Base-by-base conservation (phyloP, 768 basidiomycete genomes). In the Gymnopilus junonius region DNA sequence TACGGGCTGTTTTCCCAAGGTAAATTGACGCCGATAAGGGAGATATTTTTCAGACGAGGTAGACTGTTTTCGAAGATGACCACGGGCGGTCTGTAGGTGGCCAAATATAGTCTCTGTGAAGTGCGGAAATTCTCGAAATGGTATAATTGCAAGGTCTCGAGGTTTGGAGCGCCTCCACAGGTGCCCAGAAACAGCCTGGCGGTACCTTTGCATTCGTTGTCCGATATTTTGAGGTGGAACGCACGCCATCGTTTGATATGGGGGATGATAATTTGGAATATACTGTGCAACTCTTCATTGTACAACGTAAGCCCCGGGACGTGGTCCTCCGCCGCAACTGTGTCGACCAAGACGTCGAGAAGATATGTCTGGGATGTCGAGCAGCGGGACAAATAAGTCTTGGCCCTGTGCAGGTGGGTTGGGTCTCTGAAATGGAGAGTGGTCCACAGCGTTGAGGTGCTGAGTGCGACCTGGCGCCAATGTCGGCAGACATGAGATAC, bases 1-100 rank as follows among this genome's bases (percentile, higher is more conserved):
- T 83, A 87, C 7, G 83, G 80, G 29, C 80, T 79, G 23, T 76
- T 72, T 4, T 75, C 77, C 87, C 87, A 89, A 3, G 84, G 84
- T 31, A 89, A 80, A 71, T 88, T 88, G 64, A 89, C 87, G 55
- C 88, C 88, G 64, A 88, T 86, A 50, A 89, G 76, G 17, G 85
- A 86, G 54, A 88, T 77, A 68, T 87, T 84, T 64, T 74, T 79
- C 45, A 88, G 73, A 7, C 75, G 73, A 11, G 87, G 88, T 11
- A 87, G 76, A 21, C 70, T 62, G 67, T 86, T 85, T 69, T 74
- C 74, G 72, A 89, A 88, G 32, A 87, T 81, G 60, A 80, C 74
- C 7, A 88, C 87, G 8, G 88, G 87, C 3, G 84, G 81, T 12
- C 83, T 77, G 66, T 85, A 81, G n/a, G 86, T 88, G 11, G 85